Conservation (phyloP, 352 stramenopile species). For the Globisporangium yorkense region DNA sequence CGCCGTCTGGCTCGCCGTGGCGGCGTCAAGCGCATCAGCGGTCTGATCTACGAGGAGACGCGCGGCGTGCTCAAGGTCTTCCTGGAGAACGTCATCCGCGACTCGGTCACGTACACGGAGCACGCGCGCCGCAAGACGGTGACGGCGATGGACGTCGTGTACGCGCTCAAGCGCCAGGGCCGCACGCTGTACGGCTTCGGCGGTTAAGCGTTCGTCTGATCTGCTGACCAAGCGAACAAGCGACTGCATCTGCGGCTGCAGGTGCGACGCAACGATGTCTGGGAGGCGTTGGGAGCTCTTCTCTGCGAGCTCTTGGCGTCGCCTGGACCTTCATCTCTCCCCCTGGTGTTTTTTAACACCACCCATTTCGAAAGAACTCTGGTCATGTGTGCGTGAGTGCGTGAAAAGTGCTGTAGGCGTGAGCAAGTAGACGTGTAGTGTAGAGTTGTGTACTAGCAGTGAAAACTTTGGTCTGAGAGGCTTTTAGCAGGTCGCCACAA, state of each 20-base stretch:
- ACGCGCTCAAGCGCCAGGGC: constrained; percentile 96
- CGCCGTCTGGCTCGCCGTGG: constrained; percentile 97
- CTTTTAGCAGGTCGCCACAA: too few relatives aligned
- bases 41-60: constrained; percentile 98
- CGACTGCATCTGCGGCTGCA: not conserved
- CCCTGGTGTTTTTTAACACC: constrained; percentile 54
- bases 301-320: not conserved
- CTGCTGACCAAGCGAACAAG: not conserved
- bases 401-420: not conserved
- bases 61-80: constrained; percentile 98
- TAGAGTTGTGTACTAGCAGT: not conserved
- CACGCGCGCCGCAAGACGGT: constrained; percentile 96
- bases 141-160: constrained; percentile 98
- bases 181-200: constrained; percentile 94
- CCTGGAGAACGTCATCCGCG: constrained; percentile 97
- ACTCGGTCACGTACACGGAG: constrained; percentile 95
- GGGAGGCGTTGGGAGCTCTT: not conserved
- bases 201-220: constrained; percentile 35
- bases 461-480: too few relatives aligned
- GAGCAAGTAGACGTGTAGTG: not conserved
- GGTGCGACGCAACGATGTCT: not conserved
- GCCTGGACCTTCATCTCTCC: constrained; percentile 1
- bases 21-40: constrained; percentile 97
- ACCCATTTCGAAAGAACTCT: constrained; percentile 24
- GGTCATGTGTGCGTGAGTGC: not conserved